Percentiles rank a stretch among this genome's conserved stretches.
phyloP scores from a whole-genome alignment of 176 grass and related monocot species.

The Oryza australiensis region DNA sequence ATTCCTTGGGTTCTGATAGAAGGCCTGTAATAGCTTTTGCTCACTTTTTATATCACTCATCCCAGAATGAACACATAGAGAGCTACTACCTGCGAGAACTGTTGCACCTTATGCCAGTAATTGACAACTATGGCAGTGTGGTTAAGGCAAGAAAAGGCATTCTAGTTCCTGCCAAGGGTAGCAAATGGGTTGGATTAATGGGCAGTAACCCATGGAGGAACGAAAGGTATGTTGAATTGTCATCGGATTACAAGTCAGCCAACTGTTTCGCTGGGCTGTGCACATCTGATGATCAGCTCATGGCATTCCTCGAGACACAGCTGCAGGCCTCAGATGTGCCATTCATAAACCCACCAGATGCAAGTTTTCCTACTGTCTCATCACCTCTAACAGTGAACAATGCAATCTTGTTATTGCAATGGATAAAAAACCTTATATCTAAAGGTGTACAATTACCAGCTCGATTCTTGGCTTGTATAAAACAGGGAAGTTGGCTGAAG shows the following conservation, averaged over 20 bases:
- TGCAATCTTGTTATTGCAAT: slow-evolving; percentile 68
- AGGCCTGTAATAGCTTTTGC: slow-evolving; percentile 45
- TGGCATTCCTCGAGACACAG: slow-evolving; percentile 43
- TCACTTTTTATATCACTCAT: slow-evolving; percentile 67
- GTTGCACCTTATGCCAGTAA: slow-evolving; percentile 28
- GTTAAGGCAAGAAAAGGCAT: slow-evolving; percentile 24
- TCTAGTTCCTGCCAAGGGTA: slow-evolving; percentile 65
- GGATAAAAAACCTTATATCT: slow-evolving; percentile 49
- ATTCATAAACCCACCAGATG: slow-evolving; percentile 53
- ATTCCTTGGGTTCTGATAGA: slow-evolving; percentile 16
- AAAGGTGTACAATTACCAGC: slow-evolving; percentile 3
- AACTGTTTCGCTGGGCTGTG: slow-evolving; percentile 41
- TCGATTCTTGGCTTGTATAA: slow-evolving; percentile 47
- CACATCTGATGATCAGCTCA: slow-evolving; percentile 36
- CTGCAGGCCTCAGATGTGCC: slow-evolving; percentile 50
- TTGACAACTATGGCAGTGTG: slow-evolving; percentile 48
- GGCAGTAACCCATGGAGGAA: slow-evolving; percentile 63
- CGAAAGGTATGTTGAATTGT: slow-evolving; percentile 49
- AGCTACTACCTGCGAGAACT: neutral
- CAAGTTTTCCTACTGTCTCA: slow-evolving; percentile 35
- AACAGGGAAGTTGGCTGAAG: slow-evolving; percentile 63
- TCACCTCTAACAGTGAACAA: slow-evolving; percentile 56
- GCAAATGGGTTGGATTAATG: slow-evolving; percentile 70
- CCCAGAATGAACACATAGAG: neutral
- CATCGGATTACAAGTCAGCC: slow-evolving; percentile 45